phyloP scores from a whole-genome alignment of 805 yeast genomes.

The Kockiozyma suomiensis region DNA sequence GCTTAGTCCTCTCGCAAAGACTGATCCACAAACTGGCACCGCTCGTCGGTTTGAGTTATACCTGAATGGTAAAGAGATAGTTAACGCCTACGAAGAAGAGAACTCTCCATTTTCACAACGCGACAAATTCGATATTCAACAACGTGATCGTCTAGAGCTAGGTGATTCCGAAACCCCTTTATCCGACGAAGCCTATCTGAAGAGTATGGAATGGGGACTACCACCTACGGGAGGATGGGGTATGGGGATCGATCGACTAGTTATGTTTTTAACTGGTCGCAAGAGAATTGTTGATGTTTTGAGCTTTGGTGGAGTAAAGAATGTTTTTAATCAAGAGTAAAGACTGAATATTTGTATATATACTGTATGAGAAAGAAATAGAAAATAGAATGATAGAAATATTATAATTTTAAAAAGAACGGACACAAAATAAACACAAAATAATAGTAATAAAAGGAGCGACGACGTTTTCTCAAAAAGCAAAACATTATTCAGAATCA shows the following conservation, averaged over 20 bases:
- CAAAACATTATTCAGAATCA: too few species aligned
- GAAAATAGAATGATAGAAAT: background rate
- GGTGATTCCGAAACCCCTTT: slow-evolving; percentile 64
- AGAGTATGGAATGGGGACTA: slow-evolving; percentile 85
- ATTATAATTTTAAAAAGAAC: background rate
- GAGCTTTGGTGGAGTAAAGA: slow-evolving; percentile 71
- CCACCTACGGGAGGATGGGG: slow-evolving; percentile 99
- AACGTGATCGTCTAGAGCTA: slow-evolving; percentile 48
- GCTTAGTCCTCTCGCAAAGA: slow-evolving; percentile 87
- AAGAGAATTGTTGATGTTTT: slow-evolving; percentile 74
- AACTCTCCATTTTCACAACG: slow-evolving; percentile 78
- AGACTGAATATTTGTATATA: background rate
- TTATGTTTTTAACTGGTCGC: slow-evolving; percentile 71
- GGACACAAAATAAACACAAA: too few species aligned
- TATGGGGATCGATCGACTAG: slow-evolving; percentile 84
- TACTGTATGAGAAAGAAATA: background rate
- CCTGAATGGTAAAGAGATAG: slow-evolving; percentile 75
- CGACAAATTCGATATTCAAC: slow-evolving; percentile 64
- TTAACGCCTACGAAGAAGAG: slow-evolving; percentile 96
- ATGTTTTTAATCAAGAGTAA: slow-evolving; percentile 61
- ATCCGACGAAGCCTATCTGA: slow-evolving; percentile 72
- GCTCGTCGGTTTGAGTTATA: slow-evolving; percentile 84
- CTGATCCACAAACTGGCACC: slow-evolving; percentile 46
- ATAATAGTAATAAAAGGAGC: too few species aligned
- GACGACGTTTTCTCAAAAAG: too few species aligned